Conservation (phyloP, 176 grass and related monocot genomes). For the Oryza longistaminata region DNA sequence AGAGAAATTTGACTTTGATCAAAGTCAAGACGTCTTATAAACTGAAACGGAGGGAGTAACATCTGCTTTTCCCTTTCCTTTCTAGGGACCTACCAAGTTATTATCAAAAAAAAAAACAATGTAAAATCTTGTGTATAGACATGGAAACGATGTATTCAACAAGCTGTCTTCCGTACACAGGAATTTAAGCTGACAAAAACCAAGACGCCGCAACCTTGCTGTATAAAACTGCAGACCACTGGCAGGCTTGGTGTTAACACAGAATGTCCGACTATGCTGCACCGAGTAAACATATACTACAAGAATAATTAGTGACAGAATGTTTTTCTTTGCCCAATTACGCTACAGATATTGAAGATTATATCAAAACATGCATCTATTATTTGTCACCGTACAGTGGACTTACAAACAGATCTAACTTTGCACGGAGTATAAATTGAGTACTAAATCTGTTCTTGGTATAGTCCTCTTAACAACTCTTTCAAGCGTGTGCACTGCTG, state of each 20-base stretch:
- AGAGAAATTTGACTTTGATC: no score
- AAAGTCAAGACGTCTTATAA: no score
- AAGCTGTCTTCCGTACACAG: background rate
- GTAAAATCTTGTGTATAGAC: background rate
- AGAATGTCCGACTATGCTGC: background rate
- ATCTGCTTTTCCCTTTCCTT: no score
- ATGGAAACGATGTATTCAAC: background rate
- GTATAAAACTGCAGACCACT: background rate
- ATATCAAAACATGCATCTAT: constrained; percentile 38
- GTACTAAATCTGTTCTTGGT: constrained; percentile 23
- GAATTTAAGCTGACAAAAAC: background rate
- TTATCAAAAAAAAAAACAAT: background rate
- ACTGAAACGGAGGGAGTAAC: no score
- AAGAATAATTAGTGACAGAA: constrained; percentile 17
- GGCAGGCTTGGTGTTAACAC: background rate
- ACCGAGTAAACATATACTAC: constrained; percentile 7
- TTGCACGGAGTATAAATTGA: constrained; percentile 19
- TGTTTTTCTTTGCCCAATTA: background rate
- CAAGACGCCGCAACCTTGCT: background rate
- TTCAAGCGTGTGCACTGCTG: background rate
- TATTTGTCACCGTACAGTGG: constrained; percentile 25
- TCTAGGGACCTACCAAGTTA: background rate
- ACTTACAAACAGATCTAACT: constrained; percentile 44
- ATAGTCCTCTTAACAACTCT: constrained; percentile 14
- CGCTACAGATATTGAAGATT: constrained; percentile 20